These are phyloP conservation scores for Monarda citriodora DNA, from an alignment of 305 asterid genomes.

Conservation along the genomic window DNA sequence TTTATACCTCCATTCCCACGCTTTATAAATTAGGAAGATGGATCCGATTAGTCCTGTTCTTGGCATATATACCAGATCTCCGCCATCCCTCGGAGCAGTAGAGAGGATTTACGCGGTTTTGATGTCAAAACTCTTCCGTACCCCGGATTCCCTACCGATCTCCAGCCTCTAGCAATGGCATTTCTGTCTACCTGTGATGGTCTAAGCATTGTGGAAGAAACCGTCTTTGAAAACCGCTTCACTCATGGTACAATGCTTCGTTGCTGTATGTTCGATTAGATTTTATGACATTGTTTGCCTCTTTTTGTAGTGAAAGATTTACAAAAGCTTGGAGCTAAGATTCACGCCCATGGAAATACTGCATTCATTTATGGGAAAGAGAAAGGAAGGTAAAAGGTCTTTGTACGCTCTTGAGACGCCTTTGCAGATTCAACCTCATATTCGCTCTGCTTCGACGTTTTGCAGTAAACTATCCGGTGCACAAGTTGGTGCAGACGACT, in stretches of 20 bases:
- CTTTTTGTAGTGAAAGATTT: constrained; percentile 22
- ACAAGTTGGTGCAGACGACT: constrained; percentile 31
- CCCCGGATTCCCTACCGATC: constrained; percentile 58
- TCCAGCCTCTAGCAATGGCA: constrained; percentile 44
- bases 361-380: constrained; percentile 29
- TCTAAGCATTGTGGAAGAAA: constrained; percentile 33
- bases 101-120: constrained; percentile 29
- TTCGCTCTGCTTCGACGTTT: constrained; percentile 7
- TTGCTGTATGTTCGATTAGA: not conserved
- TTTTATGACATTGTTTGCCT: not conserved
- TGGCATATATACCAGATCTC: constrained; percentile 22
- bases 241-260: constrained; percentile 34
- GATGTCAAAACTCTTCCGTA: constrained; percentile 32
- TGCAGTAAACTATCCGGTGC: constrained; percentile 28
- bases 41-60: not conserved
- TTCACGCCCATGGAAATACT: constrained; percentile 21
- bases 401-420: not conserved
- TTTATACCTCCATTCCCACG: not conserved
- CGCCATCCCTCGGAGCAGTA: constrained; percentile 15
- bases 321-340: constrained; percentile 38
- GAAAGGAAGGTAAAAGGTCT: constrained; percentile 19
- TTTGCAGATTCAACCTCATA: not conserved
- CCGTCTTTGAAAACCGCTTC: constrained; percentile 50
- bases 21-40: not conserved
- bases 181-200: constrained; percentile 42